Percentiles rank a stretch among this genome's conserved stretches.
Conservation (phyloP, 2,329 filamentous ascomycete species). For the Hypoxylon sp. region DNA sequence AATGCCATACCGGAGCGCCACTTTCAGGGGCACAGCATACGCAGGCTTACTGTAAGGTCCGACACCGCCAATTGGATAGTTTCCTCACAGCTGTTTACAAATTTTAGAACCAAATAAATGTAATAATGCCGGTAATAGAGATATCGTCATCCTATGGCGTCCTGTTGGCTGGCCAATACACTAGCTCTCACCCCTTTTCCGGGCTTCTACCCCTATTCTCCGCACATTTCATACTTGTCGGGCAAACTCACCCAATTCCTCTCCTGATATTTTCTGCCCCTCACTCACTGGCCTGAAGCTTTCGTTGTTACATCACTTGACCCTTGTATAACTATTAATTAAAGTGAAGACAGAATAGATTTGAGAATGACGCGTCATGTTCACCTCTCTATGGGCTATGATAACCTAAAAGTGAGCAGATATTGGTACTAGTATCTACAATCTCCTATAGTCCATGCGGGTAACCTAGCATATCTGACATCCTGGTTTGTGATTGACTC, state of each 20-base stretch:
- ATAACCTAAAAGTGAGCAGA: not conserved
- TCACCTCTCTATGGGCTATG: conserved; percentile 2
- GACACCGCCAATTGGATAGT: not conserved
- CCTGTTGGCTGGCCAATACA: not conserved
- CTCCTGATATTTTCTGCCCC: not conserved
- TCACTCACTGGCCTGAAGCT: not conserved
- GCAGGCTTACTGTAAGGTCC: conserved; percentile 5
- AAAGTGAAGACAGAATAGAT: not conserved
- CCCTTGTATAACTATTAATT: not conserved
- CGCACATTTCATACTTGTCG: not conserved
- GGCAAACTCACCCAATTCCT: not conserved
- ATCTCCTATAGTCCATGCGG: not conserved
- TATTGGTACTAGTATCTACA: conserved; percentile 1
- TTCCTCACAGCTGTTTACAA: not conserved
- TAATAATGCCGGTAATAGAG: not conserved
- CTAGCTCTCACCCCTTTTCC: conserved; percentile 2
- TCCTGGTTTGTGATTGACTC: conserved; percentile 4
- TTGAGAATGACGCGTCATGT: conserved; percentile 6
- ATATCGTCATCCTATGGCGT: not conserved
- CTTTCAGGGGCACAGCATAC: conserved; percentile 20
- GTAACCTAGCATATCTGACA: not conserved
- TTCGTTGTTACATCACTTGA: not conserved
- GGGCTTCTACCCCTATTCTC: conserved; percentile 1
- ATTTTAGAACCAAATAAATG: not conserved
- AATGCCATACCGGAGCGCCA: not conserved